A percentile compares a stretch with the other conserved stretches of the same genome.
These are phyloP conservation scores for Saccharum hybrid DNA, from an alignment of 202 grass and related monocot species.

Conservation along the genomic window DNA sequence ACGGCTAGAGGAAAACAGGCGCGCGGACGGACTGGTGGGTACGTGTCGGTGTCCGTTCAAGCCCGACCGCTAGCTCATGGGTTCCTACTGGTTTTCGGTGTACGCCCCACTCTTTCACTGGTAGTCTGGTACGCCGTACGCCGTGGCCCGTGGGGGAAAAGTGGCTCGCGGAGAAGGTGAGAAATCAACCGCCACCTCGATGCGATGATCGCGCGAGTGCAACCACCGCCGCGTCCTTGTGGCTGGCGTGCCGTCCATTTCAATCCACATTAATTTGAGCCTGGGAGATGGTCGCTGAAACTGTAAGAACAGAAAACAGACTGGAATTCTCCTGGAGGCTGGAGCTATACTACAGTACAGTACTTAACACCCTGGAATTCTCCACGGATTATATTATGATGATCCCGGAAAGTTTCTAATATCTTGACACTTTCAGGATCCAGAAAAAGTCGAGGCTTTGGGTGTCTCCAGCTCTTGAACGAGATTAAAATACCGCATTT, in stretches of 20 bases:
- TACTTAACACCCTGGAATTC: too few relatives aligned
- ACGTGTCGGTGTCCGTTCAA: not conserved
- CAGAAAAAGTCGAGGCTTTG: slow-evolving; percentile 24
- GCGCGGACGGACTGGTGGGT: not conserved
- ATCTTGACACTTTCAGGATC: not conserved
- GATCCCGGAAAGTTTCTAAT: not conserved
- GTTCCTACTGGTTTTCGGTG: not conserved
- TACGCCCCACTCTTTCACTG: not conserved
- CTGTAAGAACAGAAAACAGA: slow-evolving; percentile 25
- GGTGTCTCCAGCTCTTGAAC: not conserved
- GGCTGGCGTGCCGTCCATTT: slow-evolving; percentile 46
- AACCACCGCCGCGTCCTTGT: slow-evolving; percentile 5
- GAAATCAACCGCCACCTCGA: slow-evolving; percentile 22
- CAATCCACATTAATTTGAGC: slow-evolving; percentile 13
- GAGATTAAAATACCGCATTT: not conserved
- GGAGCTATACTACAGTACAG: too few relatives aligned
- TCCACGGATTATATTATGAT: not conserved
- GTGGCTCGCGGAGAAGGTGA: slow-evolving; percentile 15
- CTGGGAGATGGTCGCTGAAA: not conserved
- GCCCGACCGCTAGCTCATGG: not conserved
- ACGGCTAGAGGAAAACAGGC: not conserved
- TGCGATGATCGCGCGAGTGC: slow-evolving; percentile 22
- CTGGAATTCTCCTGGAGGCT: slow-evolving; percentile 1
- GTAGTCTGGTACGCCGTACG: not conserved
- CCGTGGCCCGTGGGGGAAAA: not conserved